Base-by-base conservation (phyloP, 768 basidiomycete species). In the Kwoniella botswanensis region DNA sequence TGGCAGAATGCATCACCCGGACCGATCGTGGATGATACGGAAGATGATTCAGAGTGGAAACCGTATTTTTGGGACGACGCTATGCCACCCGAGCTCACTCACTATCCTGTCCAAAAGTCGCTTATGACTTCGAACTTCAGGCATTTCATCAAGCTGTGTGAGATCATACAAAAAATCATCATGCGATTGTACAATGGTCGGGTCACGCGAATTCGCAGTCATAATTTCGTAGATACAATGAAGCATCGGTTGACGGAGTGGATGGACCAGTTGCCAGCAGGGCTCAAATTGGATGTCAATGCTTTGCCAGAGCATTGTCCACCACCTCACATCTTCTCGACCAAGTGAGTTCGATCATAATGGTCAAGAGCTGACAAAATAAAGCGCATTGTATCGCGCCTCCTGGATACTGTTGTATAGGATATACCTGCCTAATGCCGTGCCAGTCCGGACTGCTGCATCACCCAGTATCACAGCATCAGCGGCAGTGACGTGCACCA, bases 21-120 rank as follows among this genome's bases (percentile, higher is more conserved):
- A 5, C 73, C 73, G 4, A 74, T 74, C 60, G 73, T 74, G 1
- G 73, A 74, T 55, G 70, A 74, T 50, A 74, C 65, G n/a, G 73
- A 74, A 67, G 73, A 74, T 42, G 62, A 74, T 21, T 53, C 56
- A 53, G 64, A 64, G 46, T 74, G 73, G 73, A 44, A 46, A 21
- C 73, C 73, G 15, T 65, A 74, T 43, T 71, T 71, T 54, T 63
- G 54, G 54, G 63, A 68, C 42, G 62, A 71, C 43, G 13, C 26
- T 15, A 54, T 67, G n/a, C 70, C 70, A 29, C 18, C 41, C 18
- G 73, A 71, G 17, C 50, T 74, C 44, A 26, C 42, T 13, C 22
- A 64, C 26, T 74, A 74, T 63, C 66, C 70, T 5, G 54, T 56
- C 18, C 73, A 74, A n/a, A 63, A 65, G 57, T 63, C 70, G 10